These are phyloP conservation scores for Isoetes taiwanensis DNA, from an alignment of 75 land plant species.

Conservation along the genomic window DNA sequence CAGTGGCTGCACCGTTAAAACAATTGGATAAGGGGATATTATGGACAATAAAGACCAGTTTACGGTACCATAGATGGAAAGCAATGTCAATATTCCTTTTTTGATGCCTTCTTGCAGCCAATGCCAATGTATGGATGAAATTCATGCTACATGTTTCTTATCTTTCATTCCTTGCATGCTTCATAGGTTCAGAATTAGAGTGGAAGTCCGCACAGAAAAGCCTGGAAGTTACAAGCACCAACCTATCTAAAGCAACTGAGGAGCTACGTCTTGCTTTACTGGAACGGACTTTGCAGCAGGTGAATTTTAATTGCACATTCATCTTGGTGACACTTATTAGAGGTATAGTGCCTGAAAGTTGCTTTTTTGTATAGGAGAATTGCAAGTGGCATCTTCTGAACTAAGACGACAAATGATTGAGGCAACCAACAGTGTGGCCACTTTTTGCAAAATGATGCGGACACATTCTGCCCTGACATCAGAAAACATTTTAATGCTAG, in stretches of 20 bases:
- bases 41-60: too few relatives aligned
- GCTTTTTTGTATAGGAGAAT: slow-evolving; percentile 52
- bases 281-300: slow-evolving; percentile 68
- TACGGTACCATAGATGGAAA: too few relatives aligned
- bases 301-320: slow-evolving; percentile 8
- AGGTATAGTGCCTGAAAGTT: too few relatives aligned
- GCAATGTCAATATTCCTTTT: too few relatives aligned
- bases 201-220: slow-evolving; percentile 66
- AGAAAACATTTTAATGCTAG: slow-evolving; percentile 89
- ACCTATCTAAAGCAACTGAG: slow-evolving; percentile 40
- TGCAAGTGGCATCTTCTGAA: slow-evolving; percentile 37
- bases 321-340: too few relatives aligned
- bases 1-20: too few relatives aligned
- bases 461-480: slow-evolving; percentile 73
- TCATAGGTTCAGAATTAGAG: slow-evolving; percentile 55
- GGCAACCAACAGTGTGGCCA: slow-evolving; percentile 45
- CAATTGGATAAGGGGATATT: too few relatives aligned
- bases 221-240: slow-evolving; percentile 61
- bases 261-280: slow-evolving; percentile 42
- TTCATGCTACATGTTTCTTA: too few relatives aligned
- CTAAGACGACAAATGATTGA: slow-evolving; percentile 53
- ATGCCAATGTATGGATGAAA: too few relatives aligned
- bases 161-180: slow-evolving; percentile 1
- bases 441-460: slow-evolving; percentile 42
- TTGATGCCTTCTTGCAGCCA: too few relatives aligned